Evolutionary conservation across 495 filamentous ascomycete species (phyloP).

Genomic region (Aspergillus homomorphus): DNA sequence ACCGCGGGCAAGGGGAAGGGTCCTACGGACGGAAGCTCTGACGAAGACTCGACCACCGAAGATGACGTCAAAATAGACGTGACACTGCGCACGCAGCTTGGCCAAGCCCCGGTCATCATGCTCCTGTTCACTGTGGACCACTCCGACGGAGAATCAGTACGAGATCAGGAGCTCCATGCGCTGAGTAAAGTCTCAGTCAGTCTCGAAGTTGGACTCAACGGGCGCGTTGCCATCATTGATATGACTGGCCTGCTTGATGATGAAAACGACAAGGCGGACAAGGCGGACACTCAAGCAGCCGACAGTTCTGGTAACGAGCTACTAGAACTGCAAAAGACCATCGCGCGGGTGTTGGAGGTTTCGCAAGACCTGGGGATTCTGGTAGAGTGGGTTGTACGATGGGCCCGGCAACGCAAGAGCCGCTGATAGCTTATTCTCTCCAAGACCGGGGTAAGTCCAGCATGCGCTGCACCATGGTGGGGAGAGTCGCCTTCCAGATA

Average conservation of each 20-base stretch:
- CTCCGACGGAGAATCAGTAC: not conserved
- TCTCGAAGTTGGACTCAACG: conserved; percentile 63
- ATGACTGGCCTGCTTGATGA: conserved; percentile 30
- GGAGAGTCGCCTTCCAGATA: conserved; percentile 12
- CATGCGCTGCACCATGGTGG: conserved; percentile 20
- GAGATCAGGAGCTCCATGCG: not conserved
- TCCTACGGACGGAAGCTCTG: conserved; percentile 1
- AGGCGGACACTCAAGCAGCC: conserved; percentile 23
- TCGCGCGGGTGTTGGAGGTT: conserved; percentile 41
- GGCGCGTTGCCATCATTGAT: conserved; percentile 48
- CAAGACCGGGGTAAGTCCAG: conserved; percentile 10
- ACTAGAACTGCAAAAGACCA: conserved; percentile 36
- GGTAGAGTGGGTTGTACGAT: conserved; percentile 50
- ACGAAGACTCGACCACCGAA: not conserved
- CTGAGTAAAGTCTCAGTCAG: conserved; percentile 33
- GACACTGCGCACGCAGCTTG: conserved; percentile 44
- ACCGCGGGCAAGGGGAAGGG: conserved; percentile 9
- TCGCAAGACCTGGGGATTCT: conserved; percentile 55
- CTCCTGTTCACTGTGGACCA: conserved; percentile 36
- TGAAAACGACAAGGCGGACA: conserved; percentile 15
- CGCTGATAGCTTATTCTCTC: conserved; percentile 11
- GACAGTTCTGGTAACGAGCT: conserved; percentile 27
- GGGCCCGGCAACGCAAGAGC: conserved; percentile 29
- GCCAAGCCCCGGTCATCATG: conserved; percentile 43
- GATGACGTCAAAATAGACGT: conserved; percentile 43